Conservation (phyloP, 768 basidiomycete genomes). For the Clitopilus hobsonii region DNA sequence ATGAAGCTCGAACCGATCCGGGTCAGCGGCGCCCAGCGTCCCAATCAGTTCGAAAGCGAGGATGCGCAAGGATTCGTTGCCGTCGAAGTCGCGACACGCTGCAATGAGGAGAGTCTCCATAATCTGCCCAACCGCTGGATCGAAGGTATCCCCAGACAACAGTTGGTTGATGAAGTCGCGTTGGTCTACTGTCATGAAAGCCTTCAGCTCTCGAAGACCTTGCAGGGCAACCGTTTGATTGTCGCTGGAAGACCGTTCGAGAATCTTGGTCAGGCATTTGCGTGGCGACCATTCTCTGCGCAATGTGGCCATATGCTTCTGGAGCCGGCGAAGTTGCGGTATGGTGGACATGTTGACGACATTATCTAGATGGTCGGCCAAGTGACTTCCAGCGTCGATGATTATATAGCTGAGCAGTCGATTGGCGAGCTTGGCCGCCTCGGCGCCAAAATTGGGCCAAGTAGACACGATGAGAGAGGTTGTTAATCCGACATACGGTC, state of each 20-base stretch:
- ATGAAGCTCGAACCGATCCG: constrained; percentile 79
- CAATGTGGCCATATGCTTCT: constrained; percentile 34
- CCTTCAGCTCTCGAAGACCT: constrained; percentile 71
- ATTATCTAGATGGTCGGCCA: constrained; percentile 61
- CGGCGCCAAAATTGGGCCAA: constrained; percentile 62
- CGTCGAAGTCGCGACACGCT: constrained; percentile 77
- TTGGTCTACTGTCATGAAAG: constrained; percentile 49
- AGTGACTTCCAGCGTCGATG: constrained; percentile 49
- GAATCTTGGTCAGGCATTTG: constrained; percentile 55
- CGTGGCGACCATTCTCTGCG: constrained; percentile 49
- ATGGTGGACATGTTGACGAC: constrained; percentile 76
- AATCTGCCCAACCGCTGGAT: constrained; percentile 66
- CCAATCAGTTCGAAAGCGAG: constrained; percentile 89
- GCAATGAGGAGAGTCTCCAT: constrained; percentile 63
- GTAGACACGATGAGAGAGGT: constrained; percentile 77
- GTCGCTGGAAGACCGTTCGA: constrained; percentile 74
- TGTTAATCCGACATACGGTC: constrained; percentile 82
- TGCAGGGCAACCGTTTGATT: constrained; percentile 74
- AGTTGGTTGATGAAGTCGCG: constrained; percentile 52
- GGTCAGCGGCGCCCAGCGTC: constrained; percentile 89
- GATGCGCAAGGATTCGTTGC: constrained; percentile 57
- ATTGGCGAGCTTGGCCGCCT: constrained; percentile 49
- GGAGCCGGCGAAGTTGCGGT: constrained; percentile 50
- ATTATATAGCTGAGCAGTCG: constrained; percentile 68
- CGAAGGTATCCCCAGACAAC: constrained; percentile 84